Percentiles rank a stretch among this genome's conserved stretches.
These are phyloP conservation scores for Plasmodium falciparum DNA, from an alignment of 169 alveolate species.

Conservation along the genomic window DNA sequence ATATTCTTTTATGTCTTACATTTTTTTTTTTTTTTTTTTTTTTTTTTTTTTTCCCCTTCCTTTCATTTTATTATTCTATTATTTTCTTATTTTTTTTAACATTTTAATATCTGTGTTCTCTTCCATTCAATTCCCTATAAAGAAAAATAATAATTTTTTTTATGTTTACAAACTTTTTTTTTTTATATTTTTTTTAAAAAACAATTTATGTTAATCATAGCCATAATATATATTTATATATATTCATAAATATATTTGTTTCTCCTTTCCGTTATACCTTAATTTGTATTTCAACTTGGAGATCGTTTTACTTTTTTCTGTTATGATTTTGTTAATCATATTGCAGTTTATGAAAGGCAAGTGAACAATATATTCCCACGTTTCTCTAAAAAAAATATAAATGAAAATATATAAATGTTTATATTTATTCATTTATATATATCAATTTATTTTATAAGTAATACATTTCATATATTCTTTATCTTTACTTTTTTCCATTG, in stretches of 20 bases:
- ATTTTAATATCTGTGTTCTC: slow-evolving; percentile 63
- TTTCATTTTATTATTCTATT: background rate
- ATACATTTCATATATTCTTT: background rate
- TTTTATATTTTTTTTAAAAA: background rate
- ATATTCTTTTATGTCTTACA: no score
- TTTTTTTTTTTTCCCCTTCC: background rate
- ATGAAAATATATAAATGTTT: background rate
- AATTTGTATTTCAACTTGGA: slow-evolving; percentile 65
- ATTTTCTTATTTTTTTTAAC: background rate
- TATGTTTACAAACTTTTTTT: background rate
- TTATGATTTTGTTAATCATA: slow-evolving; percentile 53
- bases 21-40: background rate
- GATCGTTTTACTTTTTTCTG: slow-evolving; percentile 56
- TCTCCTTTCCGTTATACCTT: slow-evolving; percentile 25
- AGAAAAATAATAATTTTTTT: background rate
- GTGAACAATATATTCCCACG: slow-evolving; percentile 76
- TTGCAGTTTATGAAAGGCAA: slow-evolving; percentile 73
- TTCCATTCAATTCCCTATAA: slow-evolving; percentile 58
- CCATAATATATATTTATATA: no score
- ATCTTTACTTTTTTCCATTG: slow-evolving; percentile 63
- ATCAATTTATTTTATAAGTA: background rate
- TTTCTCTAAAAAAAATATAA: slow-evolving; percentile 31
- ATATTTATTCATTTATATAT: background rate
- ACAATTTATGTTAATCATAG: no score
- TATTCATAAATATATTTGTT: background rate